These are phyloP conservation scores for Yarrowia keelungensis DNA, from an alignment of 805 yeast genomes.

Conservation along the genomic window DNA sequence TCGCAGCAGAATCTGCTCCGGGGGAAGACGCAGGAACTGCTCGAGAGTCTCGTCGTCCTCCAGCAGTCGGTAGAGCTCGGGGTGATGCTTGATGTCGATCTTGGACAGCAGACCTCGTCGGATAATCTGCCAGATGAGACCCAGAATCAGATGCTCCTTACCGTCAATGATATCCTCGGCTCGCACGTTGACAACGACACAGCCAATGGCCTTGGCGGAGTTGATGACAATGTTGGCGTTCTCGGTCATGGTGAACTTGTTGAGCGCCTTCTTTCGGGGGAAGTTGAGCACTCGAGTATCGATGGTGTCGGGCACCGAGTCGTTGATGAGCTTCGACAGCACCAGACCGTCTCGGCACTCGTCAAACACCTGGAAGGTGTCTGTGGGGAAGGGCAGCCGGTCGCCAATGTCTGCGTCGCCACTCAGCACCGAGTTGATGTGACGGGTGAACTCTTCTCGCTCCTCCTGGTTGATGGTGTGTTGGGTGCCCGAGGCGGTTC, in stretches of 20 bases:
- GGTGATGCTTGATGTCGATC: constrained; percentile 94
- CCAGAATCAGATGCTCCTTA: constrained; percentile 91
- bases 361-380: constrained; percentile 93
- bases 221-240: constrained; percentile 97
- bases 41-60: constrained; percentile 98
- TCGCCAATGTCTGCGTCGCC: constrained; percentile 87
- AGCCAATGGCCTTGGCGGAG: constrained; percentile 98
- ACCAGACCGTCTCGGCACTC: constrained; percentile 96
- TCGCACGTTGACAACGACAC: constrained; percentile 96
- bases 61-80: constrained; percentile 90
- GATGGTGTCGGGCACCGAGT: constrained; percentile 97
- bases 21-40: constrained; percentile 94
- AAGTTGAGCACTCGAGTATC: constrained; percentile 95
- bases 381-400: constrained; percentile 89
- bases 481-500: constrained; percentile 88
- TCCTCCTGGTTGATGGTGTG: constrained; percentile 98
- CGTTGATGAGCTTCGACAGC: constrained; percentile 90
- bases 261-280: constrained; percentile 81
- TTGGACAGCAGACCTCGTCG: constrained; percentile 94
- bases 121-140: constrained; percentile 97
- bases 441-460: constrained; percentile 93
- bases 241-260: constrained; percentile 94
- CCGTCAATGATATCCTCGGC: constrained; percentile 98
- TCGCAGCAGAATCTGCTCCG: constrained; percentile 93
- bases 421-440: constrained; percentile 87